Percentiles rank a stretch among this genome's conserved stretches.
Evolutionary conservation across 164 flowering plant species (phyloP).

Genomic region (Vitis cinerea): DNA sequence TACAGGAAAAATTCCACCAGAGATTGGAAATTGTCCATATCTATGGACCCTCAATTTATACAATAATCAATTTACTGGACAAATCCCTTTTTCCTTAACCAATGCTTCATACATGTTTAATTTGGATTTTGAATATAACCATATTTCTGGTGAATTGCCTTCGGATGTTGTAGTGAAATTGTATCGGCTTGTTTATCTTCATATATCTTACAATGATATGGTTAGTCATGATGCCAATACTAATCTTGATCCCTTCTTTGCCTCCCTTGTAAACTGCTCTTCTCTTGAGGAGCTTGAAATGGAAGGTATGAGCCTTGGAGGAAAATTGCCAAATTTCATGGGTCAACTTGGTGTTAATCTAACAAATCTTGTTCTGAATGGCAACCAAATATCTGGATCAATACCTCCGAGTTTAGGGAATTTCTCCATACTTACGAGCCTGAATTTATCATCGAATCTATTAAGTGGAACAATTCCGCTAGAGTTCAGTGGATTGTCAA

Average conservation of each 20-base stretch:
- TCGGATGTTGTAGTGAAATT: constrained; percentile 25
- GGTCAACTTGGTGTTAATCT: constrained; percentile 23
- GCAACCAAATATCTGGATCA: constrained; percentile 42
- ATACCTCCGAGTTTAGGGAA: constrained; percentile 39
- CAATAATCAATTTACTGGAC: constrained; percentile 43
- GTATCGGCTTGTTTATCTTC: constrained; percentile 22
- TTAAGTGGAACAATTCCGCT: constrained; percentile 30
- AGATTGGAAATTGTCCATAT: constrained; percentile 37
- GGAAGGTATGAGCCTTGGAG: constrained; percentile 49
- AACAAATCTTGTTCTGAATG: constrained; percentile 26
- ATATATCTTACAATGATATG: constrained; percentile 43
- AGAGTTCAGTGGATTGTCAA: constrained; percentile 22
- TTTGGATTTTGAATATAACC: constrained; percentile 49
- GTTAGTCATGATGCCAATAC: constrained; percentile 46
- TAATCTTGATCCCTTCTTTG: constrained; percentile 48
- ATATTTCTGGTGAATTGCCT: constrained; percentile 48
- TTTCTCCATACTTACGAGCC: constrained; percentile 24
- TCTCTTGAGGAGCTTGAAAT: constrained; percentile 38
- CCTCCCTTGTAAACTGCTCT: constrained; percentile 42
- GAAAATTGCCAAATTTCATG: constrained; percentile 35
- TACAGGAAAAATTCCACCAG: constrained; percentile 48
- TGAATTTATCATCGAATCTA: constrained; percentile 41
- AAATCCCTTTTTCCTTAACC: constrained; percentile 36
- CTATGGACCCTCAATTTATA: constrained; percentile 37
- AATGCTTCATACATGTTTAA: constrained; percentile 27